These are phyloP conservation scores for Cytospora piceicola DNA, from an alignment of 2,329 filamentous ascomycete species.

Conservation along the genomic window DNA sequence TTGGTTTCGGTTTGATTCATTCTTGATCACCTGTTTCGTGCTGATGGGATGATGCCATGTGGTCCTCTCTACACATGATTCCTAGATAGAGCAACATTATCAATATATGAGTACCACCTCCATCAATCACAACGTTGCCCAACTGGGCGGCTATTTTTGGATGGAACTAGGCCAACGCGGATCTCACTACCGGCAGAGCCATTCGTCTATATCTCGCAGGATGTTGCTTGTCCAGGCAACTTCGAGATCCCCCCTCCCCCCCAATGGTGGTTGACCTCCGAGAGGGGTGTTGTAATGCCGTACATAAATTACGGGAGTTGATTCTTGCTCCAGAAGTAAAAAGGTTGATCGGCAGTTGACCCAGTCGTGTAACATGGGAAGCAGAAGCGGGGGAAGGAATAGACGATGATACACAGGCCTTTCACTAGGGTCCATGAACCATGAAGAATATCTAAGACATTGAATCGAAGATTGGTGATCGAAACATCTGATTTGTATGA, in stretches of 20 bases:
- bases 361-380: neutral
- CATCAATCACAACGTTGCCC: neutral
- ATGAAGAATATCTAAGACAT: neutral
- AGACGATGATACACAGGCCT: constrained; percentile 1
- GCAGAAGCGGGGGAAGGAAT: neutral
- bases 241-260: neutral
- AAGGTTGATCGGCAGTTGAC: neutral
- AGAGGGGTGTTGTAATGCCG: neutral
- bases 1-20: neutral
- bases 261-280: neutral
- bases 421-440: neutral
- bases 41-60: neutral
- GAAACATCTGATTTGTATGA: neutral
- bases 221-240: neutral
- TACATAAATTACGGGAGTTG: neutral
- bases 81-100: neutral
- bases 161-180: neutral
- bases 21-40: neutral
- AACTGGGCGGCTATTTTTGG: neutral
- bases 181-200: neutral
- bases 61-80: neutral
- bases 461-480: neutral
- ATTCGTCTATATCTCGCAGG: neutral
- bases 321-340: neutral
- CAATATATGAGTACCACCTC: too few relatives aligned